phyloP scores from a whole-genome alignment of 306 rosid species.

The Malus orientalis region DNA sequence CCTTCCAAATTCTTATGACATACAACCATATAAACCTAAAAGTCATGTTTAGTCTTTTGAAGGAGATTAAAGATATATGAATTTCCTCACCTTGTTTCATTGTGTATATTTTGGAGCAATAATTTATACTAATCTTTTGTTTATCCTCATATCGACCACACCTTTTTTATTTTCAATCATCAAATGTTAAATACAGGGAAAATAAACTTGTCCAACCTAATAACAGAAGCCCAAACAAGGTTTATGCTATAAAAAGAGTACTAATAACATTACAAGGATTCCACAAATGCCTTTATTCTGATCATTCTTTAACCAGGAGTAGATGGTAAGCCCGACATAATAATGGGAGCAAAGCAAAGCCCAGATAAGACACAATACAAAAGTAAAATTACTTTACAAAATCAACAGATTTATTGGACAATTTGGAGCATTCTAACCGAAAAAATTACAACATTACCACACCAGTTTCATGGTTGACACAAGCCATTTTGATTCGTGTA shows the following conservation, averaged over 20 bases:
- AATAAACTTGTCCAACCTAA: not conserved
- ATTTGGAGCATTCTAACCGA: not conserved
- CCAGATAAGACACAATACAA: not conserved
- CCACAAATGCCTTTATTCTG: not conserved
- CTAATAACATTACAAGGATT: not conserved
- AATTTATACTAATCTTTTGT: not conserved
- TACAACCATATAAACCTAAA: not conserved
- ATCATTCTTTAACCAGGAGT: not conserved
- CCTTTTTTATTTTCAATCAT: not conserved
- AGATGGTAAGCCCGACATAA: not conserved
- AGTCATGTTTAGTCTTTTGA: not conserved
- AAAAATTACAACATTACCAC: slow-evolving; percentile 50
- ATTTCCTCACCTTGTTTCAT: not conserved
- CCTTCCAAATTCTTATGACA: not conserved
- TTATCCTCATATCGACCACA: not conserved
- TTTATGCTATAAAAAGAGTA: no score
- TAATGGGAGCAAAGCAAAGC: not conserved
- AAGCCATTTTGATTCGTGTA: slow-evolving; percentile 91
- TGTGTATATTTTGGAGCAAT: not conserved
- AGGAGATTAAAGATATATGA: not conserved
- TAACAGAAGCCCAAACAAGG: no score
- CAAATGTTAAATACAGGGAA: not conserved
- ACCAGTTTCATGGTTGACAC: slow-evolving; percentile 96
- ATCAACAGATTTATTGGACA: not conserved
- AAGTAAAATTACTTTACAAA: not conserved